Evolutionary conservation across 108 stramenopile genomes (phyloP), one percentile per base, ranked within the genome.

Genomic region (Chaetoceros tenuissimus): DNA sequence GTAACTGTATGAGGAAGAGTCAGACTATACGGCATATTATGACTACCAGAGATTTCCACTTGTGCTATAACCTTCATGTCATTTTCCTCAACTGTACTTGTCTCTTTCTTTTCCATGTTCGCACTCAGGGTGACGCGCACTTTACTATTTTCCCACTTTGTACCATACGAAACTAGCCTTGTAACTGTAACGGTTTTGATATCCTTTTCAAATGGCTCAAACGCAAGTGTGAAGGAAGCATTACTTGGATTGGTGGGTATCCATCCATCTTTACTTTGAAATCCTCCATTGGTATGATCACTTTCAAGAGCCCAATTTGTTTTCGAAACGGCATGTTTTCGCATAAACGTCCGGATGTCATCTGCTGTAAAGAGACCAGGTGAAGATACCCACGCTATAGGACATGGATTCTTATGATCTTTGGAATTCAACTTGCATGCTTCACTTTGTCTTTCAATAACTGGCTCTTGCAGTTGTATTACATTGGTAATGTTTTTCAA

Each of bases 91-190:
- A n/a, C n/a, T n/a, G n/a, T n/a, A n/a, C n/a, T n/a, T n/a, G n/a
- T n/a, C n/a, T n/a, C n/a, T n/a, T n/a, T n/a, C n/a, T n/a, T n/a
- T n/a, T n/a, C n/a, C n/a, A n/a, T n/a, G n/a, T n/a, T n/a, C n/a
- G n/a, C n/a, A n/a, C n/a, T n/a, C n/a, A n/a, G n/a, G 13, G 34
- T 40, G 13, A 40, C 13, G 34, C 13, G 56, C 48, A 72, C 53
- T 50, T 51, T 46, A 46, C 72, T 84, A 5, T 77, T 66, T 20
- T 73, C 67, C 89, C 89, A 91, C 53, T 79, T 82, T 1, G 52
- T 65, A 20, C 89, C 89, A 50, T 87, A 91, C 27, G 82, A 84
- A 43, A 72, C 82, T 82, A 91, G 82, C 29, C 64, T 79, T 60
- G 87, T 80, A 44, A 81, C 43, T 0, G 81, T 84, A 31, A 83